Percentiles rank a stretch among this genome's conserved stretches.
phyloP scores from a whole-genome alignment of 2,329 filamentous ascomycete genomes.

The Sarocladium oryzae region DNA sequence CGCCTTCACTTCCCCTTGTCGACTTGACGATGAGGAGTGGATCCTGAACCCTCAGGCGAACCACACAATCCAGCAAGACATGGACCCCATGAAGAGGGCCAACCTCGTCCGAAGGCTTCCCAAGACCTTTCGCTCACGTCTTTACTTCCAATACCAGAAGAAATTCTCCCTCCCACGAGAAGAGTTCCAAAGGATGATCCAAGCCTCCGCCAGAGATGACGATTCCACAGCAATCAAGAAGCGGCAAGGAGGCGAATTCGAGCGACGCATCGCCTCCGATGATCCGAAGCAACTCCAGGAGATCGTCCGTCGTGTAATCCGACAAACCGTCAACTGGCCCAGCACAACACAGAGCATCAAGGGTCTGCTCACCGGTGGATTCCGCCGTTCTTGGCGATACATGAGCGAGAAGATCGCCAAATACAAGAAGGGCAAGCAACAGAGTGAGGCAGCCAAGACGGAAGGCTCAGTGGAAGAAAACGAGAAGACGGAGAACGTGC shows the following conservation, averaged over 20 bases:
- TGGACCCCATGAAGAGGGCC: conserved; percentile 82
- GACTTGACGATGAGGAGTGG: conserved; percentile 33
- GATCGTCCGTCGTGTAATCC: conserved; percentile 70
- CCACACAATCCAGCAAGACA: conserved; percentile 72
- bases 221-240: conserved; percentile 61
- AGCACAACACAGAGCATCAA: conserved; percentile 85
- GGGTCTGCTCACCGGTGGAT: conserved; percentile 71
- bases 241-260: conserved; percentile 76
- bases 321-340: conserved; percentile 86
- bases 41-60: conserved; percentile 46
- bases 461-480: conserved; percentile 18
- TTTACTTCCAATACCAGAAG: conserved; percentile 93
- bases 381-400: conserved; percentile 65
- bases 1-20: conserved; percentile 55
- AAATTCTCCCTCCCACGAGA: conserved; percentile 79
- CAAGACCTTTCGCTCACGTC: conserved; percentile 74
- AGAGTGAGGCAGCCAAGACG: conserved; percentile 19
- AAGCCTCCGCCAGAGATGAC: conserved; percentile 61
- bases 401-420: conserved; percentile 74
- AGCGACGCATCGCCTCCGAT: conserved; percentile 72
- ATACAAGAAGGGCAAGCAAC: conserved; percentile 40
- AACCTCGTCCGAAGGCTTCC: conserved; percentile 96
- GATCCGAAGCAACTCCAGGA: conserved; percentile 59
- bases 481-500: background rate
- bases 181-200: conserved; percentile 81